Evolutionary conservation across 2,329 filamentous ascomycete genomes (phyloP).

Genomic region (Plectosphaerella cucumerina): DNA sequence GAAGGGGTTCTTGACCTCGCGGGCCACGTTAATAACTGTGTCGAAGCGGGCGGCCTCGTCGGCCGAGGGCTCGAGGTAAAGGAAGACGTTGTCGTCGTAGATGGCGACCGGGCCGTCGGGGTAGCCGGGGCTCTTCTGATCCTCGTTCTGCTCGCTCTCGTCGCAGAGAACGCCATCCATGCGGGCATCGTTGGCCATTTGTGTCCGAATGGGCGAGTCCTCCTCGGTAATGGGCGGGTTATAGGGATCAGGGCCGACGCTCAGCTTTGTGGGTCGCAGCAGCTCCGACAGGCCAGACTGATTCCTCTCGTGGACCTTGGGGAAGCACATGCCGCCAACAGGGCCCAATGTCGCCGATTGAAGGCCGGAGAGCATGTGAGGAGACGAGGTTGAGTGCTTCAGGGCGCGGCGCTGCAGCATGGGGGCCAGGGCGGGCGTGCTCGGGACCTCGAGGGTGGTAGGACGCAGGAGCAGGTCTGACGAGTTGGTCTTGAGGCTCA

Average conservation of each 20-base stretch:
- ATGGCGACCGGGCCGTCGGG: slow-evolving; percentile 79
- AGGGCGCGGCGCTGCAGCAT: slow-evolving; percentile 59
- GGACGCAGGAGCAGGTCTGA: slow-evolving; percentile 45
- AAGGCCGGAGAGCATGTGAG: slow-evolving; percentile 58
- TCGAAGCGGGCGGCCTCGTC: slow-evolving; percentile 76
- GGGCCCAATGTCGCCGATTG: slow-evolving; percentile 59
- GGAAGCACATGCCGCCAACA: slow-evolving; percentile 59
- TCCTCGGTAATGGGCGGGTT: slow-evolving; percentile 48
- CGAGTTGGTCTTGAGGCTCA: slow-evolving; percentile 71
- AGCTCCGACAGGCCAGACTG: slow-evolving; percentile 57
- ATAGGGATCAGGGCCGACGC: slow-evolving; percentile 24
- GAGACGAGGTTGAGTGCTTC: slow-evolving; percentile 65
- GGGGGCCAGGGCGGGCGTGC: slow-evolving; percentile 51
- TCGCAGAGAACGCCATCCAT: slow-evolving; percentile 58
- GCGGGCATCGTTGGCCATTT: slow-evolving; percentile 56
- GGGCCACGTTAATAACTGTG: slow-evolving; percentile 79
- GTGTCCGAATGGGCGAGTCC: slow-evolving; percentile 54
- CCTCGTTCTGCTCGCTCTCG: slow-evolving; percentile 69
- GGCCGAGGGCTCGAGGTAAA: slow-evolving; percentile 76
- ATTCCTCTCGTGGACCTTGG: slow-evolving; percentile 55
- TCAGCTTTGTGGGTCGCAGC: slow-evolving; percentile 46
- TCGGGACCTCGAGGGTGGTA: slow-evolving; percentile 48
- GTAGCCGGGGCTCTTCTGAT: slow-evolving; percentile 78
- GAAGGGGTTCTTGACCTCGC: slow-evolving; percentile 78
- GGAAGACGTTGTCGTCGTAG: slow-evolving; percentile 71